A percentile compares a stretch with the other conserved stretches of the same genome.
Evolutionary conservation across 2,329 filamentous ascomycete species (phyloP).

Genomic region (Xylariaceae sp.): DNA sequence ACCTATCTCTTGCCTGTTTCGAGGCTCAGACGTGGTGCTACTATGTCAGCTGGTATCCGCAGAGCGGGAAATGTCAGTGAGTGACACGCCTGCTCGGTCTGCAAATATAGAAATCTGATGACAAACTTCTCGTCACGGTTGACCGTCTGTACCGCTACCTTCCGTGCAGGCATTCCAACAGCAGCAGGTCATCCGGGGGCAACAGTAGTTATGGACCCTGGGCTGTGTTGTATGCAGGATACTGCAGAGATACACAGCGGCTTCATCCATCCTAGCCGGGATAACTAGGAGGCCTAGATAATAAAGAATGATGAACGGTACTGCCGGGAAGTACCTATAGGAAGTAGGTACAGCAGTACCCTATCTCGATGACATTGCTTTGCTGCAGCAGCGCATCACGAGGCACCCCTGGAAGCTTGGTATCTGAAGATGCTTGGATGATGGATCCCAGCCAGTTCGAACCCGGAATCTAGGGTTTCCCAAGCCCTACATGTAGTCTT

Average conservation of each 20-base stretch:
- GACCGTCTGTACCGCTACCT: conserved; percentile 13
- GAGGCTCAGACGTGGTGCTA: conserved; percentile 14
- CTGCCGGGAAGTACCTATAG: no score
- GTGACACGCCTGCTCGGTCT: no score
- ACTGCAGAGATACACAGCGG: not conserved
- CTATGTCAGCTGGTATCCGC: conserved; percentile 20
- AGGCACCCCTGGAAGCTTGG: conserved; percentile 12
- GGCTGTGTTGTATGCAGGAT: conserved; percentile 8
- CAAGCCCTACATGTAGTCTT: conserved; percentile 11
- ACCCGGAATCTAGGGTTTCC: no score
- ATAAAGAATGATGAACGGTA: no score
- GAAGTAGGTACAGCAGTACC: no score
- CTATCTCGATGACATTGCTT: conserved; percentile 9
- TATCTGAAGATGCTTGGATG: no score
- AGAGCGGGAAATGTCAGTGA: conserved; percentile 12
- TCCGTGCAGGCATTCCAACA: conserved; percentile 9
- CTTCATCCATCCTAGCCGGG: conserved; percentile 9
- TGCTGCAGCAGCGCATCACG: conserved; percentile 10
- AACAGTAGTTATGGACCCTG: conserved; percentile 14
- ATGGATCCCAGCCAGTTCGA: no score
- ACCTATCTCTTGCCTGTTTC: not conserved
- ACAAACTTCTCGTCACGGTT: conserved; percentile 11
- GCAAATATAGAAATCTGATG: conserved; percentile 11
- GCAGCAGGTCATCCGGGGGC: conserved; percentile 13
- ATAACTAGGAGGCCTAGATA: conserved; percentile 4